Percentiles rank a stretch among this genome's conserved stretches.
Conservation (phyloP, 225 moss, liverwort and hornwort genomes). For the Antitrichia curtipendula region DNA sequence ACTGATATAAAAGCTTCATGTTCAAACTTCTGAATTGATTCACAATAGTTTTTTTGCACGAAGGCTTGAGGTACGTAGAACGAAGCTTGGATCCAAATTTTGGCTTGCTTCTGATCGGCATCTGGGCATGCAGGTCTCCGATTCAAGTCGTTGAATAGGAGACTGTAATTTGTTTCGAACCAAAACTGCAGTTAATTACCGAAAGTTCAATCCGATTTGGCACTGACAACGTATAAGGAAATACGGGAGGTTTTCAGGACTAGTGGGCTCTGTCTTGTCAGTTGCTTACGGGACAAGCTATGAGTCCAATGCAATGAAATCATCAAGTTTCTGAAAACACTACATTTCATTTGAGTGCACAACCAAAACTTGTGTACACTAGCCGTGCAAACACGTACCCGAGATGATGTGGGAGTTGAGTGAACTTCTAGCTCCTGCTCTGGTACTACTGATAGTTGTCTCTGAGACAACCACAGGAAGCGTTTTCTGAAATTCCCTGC, state of each 20-base stretch:
- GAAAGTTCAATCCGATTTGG: not conserved
- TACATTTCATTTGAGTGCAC: not conserved
- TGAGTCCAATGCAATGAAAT: too few species aligned
- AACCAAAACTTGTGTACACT: not conserved
- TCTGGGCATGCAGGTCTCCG: not conserved
- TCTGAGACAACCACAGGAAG: too few species aligned
- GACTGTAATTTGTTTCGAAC: not conserved
- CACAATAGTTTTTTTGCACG: not conserved
- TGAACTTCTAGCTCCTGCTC: not conserved
- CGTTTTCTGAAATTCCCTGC: too few species aligned
- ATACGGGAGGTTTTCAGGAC: not conserved
- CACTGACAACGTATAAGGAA: not conserved
- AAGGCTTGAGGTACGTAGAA: not conserved
- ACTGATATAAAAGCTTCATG: not conserved
- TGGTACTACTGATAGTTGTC: not conserved
- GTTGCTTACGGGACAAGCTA: not conserved
- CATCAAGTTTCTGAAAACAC: not conserved
- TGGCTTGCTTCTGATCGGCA: not conserved
- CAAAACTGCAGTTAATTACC: not conserved
- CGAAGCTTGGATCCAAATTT: not conserved
- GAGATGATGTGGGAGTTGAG: not conserved
- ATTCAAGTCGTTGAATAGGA: not conserved
- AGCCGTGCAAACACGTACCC: not conserved
- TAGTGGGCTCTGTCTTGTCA: not conserved
- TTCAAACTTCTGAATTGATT: not conserved